phyloP scores from a whole-genome alignment of 2,329 filamentous ascomycete species.

The Aspergillus floridensis region DNA sequence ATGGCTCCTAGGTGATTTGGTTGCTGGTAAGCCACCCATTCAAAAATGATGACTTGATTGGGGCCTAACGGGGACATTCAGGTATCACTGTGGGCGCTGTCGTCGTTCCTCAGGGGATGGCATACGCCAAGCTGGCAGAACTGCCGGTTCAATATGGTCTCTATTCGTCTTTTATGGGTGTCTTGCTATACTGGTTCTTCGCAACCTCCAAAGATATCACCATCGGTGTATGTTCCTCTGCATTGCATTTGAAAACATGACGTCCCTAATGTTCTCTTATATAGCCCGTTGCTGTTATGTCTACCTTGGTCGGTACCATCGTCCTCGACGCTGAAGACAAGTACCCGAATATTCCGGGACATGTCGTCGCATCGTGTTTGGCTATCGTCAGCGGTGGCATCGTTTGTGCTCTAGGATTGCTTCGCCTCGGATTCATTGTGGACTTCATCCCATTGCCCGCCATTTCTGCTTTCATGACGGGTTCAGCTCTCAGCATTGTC shows the following conservation, averaged over 20 bases:
- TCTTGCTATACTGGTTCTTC: slow-evolving; percentile 94
- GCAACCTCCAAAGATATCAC: slow-evolving; percentile 98
- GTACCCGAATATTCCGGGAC: slow-evolving; percentile 54
- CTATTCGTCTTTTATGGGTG: slow-evolving; percentile 95
- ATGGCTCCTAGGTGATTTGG: slow-evolving; percentile 85
- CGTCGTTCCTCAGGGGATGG: slow-evolving; percentile 96
- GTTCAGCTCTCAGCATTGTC: slow-evolving; percentile 85
- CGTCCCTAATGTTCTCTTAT: slow-evolving; percentile 4
- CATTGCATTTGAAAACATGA: not conserved
- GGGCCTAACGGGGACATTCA: slow-evolving; percentile 24
- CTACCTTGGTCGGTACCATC: slow-evolving; percentile 81
- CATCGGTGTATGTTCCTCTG: slow-evolving; percentile 67
- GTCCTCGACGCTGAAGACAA: slow-evolving; percentile 61
- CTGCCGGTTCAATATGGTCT: slow-evolving; percentile 81
- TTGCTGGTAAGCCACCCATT: slow-evolving; percentile 64
- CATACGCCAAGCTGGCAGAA: slow-evolving; percentile 80
- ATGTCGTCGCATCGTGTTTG: slow-evolving; percentile 74
- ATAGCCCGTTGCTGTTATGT: slow-evolving; percentile 91
- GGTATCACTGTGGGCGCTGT: slow-evolving; percentile 71
- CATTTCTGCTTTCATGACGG: slow-evolving; percentile 95
- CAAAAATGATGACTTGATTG: not conserved
- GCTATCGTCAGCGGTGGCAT: slow-evolving; percentile 75
- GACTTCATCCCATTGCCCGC: slow-evolving; percentile 89
- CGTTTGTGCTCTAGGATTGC: slow-evolving; percentile 73
- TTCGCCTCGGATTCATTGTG: slow-evolving; percentile 83